A percentile compares a stretch with the other conserved stretches of the same genome.
Conservation (phyloP, 176 grass and related monocot genomes). For the Chrysopogon serrulatus region DNA sequence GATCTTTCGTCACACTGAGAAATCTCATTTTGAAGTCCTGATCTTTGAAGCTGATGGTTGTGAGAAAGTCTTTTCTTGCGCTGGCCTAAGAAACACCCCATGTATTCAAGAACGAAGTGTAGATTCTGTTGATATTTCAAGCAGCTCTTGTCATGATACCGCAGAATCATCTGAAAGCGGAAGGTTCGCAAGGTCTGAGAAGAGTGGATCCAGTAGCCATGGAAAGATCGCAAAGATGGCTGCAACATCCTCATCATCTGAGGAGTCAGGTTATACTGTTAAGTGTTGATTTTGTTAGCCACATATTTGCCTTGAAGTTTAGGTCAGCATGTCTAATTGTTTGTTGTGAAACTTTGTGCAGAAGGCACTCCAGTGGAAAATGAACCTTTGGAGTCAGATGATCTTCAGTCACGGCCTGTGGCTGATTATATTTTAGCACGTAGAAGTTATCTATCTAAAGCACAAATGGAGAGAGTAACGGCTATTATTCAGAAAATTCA, state of each 20-base stretch:
- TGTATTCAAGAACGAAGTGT: not conserved
- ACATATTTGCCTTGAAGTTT: not conserved
- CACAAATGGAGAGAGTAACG: not conserved
- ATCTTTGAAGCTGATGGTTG: conserved; percentile 29
- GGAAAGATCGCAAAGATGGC: not conserved
- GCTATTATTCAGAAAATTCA: not conserved
- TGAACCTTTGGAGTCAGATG: not conserved
- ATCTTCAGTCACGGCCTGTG: not conserved
- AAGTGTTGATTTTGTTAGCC: not conserved
- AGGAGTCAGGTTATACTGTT: conserved; percentile 27
- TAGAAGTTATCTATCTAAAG: not conserved
- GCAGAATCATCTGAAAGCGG: not conserved
- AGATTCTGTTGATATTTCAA: not conserved
- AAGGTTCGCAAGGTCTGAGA: not conserved
- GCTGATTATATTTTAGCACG: not conserved
- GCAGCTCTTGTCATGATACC: not conserved
- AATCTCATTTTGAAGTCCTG: conserved; percentile 31
- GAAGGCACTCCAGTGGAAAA: not conserved
- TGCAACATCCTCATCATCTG: not conserved
- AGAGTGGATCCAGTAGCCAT: not conserved
- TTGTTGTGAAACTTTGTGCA: not conserved
- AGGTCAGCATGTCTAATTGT: not conserved
- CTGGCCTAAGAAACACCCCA: not conserved
- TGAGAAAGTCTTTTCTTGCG: conserved; percentile 24
- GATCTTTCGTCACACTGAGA: conserved; percentile 26